Percentiles rank a stretch among this genome's conserved stretches.
Conservation (phyloP, 2,329 filamentous ascomycete genomes). For the Diaporthe ilicicola region DNA sequence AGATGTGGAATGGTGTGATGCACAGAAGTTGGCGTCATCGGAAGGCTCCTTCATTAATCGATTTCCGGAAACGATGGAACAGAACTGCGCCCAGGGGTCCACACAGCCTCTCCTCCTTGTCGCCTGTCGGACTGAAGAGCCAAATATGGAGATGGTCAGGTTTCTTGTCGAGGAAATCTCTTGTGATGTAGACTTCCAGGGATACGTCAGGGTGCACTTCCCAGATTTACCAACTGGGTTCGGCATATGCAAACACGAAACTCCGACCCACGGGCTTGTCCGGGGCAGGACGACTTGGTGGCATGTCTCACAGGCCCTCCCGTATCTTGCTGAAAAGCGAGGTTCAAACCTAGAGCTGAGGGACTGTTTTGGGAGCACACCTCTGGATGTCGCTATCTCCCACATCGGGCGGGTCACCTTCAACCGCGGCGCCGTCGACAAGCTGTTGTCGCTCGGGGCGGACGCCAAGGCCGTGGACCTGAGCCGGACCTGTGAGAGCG, state of each 20-base stretch:
- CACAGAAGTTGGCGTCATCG: neutral
- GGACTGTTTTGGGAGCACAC: neutral
- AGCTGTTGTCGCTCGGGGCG: neutral
- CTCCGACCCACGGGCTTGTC: neutral
- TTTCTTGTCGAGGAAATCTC: constrained; percentile 16
- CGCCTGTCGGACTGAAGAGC: constrained; percentile 1
- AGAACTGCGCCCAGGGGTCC: neutral
- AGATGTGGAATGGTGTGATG: neutral
- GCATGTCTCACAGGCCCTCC: neutral
- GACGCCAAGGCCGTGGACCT: neutral
- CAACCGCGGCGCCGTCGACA: neutral
- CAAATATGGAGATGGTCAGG: constrained; percentile 8
- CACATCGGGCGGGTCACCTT: neutral
- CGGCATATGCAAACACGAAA: constrained; percentile 6
- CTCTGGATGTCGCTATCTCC: neutral
- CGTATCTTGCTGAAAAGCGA: neutral
- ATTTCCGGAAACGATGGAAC: neutral
- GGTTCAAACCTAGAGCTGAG: neutral
- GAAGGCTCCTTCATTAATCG: neutral
- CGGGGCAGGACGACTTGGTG: neutral
- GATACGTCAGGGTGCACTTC: neutral
- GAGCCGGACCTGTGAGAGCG: neutral
- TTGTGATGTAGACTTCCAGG: neutral
- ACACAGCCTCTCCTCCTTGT: constrained; percentile 2
- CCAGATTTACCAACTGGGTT: neutral